phyloP scores from a whole-genome alignment of 768 basidiomycete species.

The Sporobolomyces roseus region DNA sequence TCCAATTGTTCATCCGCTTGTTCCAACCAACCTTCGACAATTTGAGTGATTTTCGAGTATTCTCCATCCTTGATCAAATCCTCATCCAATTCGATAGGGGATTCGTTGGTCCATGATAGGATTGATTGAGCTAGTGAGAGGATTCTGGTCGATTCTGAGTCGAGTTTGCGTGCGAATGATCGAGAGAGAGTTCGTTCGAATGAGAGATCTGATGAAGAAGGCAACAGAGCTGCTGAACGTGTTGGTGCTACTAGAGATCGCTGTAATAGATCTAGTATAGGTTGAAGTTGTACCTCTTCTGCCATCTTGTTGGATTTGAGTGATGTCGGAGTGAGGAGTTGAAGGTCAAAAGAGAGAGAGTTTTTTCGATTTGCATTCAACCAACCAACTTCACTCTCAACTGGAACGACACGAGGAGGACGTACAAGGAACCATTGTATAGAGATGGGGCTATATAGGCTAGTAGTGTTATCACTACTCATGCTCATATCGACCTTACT shows the following conservation, averaged over 20 bases:
- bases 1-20: slow-evolving; percentile 80
- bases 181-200: slow-evolving; percentile 85
- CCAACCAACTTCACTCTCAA: background rate
- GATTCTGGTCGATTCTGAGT: slow-evolving; percentile 64
- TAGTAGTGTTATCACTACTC: slow-evolving; percentile 48
- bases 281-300: background rate
- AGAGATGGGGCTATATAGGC: slow-evolving; percentile 46
- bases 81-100: slow-evolving; percentile 61
- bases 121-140: slow-evolving; percentile 61
- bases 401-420: background rate
- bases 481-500: slow-evolving; percentile 55
- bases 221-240: slow-evolving; percentile 47
- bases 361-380: background rate
- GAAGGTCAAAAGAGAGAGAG: background rate
- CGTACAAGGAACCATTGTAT: too few species aligned
- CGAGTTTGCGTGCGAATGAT: slow-evolving; percentile 65
- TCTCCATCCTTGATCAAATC: slow-evolving; percentile 68
- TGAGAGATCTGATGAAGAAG: slow-evolving; percentile 64
- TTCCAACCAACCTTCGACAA: slow-evolving; percentile 79
- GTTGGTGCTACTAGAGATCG: slow-evolving; percentile 42
- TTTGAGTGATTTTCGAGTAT: slow-evolving; percentile 69
- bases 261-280: slow-evolving; percentile 19
- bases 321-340: background rate
- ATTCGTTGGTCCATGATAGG: slow-evolving; percentile 46
- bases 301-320: background rate